These are phyloP conservation scores for Pilaira anomala DNA, from an alignment of 192 early-diverging fungal genomes.

Conservation along the genomic window DNA sequence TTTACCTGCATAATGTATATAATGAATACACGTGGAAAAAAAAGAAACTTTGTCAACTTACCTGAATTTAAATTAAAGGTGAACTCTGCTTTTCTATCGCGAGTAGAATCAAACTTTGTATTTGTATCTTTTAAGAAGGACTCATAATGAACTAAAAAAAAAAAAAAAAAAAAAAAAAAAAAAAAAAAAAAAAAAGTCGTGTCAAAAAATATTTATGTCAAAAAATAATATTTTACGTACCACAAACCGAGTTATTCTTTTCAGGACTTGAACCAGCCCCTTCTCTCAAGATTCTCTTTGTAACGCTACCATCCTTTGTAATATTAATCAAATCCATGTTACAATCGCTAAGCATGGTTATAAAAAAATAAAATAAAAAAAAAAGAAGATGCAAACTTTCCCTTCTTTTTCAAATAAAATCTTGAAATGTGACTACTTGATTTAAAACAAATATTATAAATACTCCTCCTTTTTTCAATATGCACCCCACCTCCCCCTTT, in stretches of 20 bases:
- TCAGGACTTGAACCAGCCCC: neutral
- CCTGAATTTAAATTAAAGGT: conserved; percentile 35
- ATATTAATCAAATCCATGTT: neutral
- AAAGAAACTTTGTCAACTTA: conserved; percentile 15
- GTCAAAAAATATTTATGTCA: neutral
- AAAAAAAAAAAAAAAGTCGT: too few relatives aligned
- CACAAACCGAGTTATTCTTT: conserved; percentile 1
- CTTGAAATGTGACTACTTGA: neutral
- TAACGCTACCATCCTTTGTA: conserved; percentile 7
- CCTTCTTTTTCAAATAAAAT: too few relatives aligned
- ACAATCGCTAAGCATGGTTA: neutral
- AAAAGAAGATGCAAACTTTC: too few relatives aligned
- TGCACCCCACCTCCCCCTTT: neutral
- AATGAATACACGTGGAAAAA: too few relatives aligned
- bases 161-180: neutral
- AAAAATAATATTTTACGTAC: neutral
- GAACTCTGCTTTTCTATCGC: conserved; percentile 31
- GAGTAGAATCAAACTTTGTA: conserved; percentile 37
- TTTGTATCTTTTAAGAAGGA: neutral
- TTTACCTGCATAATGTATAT: conserved; percentile 22
- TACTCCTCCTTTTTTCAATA: neutral
- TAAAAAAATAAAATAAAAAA: neutral
- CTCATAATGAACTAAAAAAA: conserved; percentile 10
- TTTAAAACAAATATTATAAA: neutral
- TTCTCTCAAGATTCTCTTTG: neutral